Conservation (phyloP, 352 stramenopile genomes). For the Phytopythium montanum region DNA sequence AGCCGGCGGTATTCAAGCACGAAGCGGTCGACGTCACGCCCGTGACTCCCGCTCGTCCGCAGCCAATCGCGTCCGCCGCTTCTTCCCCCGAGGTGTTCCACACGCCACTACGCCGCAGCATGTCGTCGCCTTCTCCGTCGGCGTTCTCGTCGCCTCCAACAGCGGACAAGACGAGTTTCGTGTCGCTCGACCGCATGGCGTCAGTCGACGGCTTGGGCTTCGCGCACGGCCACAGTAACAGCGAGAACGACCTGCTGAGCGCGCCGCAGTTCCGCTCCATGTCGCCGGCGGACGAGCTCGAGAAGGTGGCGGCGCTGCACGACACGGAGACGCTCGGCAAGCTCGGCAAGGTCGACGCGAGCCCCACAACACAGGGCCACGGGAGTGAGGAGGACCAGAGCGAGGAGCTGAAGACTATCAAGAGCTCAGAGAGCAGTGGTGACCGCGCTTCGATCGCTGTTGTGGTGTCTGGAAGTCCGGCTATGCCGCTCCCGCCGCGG, state of each 20-base stretch:
- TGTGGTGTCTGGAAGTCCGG: neutral
- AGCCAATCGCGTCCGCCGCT: neutral
- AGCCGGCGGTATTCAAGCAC: conserved; percentile 2
- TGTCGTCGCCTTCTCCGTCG: conserved; percentile 16
- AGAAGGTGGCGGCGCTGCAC: conserved; percentile 51
- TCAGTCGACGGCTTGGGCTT: neutral
- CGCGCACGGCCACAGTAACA: neutral
- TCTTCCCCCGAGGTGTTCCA: conserved; percentile 18
- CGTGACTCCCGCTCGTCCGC: conserved; percentile 1
- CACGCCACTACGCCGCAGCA: conserved; percentile 37
- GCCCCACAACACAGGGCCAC: conserved; percentile 15
- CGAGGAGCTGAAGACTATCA: neutral
- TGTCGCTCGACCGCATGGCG: conserved; percentile 26
- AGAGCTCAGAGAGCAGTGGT: neutral
- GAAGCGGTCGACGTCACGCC: neutral
- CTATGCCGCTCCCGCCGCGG: conserved; percentile 39
- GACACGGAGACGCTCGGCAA: conserved; percentile 49
- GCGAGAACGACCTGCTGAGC: neutral
- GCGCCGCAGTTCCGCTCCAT: conserved; percentile 13
- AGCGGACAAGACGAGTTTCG: conserved; percentile 17
- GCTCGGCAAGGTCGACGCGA: conserved; percentile 62
- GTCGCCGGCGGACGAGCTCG: conserved; percentile 52
- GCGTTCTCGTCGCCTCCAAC: neutral
- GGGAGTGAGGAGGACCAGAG: neutral
- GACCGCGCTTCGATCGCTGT: neutral